A percentile compares a stretch with the other conserved stretches of the same genome.
These are phyloP conservation scores for Russula virescens DNA, from an alignment of 768 basidiomycete species.

Conservation along the genomic window DNA sequence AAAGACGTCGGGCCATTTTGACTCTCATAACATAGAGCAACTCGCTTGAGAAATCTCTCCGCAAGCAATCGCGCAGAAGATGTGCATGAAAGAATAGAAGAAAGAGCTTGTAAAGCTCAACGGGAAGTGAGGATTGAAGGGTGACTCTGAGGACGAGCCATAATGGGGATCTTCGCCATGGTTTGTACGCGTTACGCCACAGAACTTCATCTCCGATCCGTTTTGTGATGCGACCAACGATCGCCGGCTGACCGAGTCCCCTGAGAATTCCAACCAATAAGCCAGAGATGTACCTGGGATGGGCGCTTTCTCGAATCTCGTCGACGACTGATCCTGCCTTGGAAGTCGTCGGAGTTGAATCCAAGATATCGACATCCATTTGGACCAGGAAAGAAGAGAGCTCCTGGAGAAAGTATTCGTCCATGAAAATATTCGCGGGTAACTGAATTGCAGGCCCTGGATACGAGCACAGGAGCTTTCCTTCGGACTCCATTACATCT, in stretches of 20 bases:
- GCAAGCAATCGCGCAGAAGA: constrained; percentile 22
- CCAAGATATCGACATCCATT: constrained; percentile 34
- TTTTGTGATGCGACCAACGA: background rate
- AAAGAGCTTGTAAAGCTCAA: constrained; percentile 42
- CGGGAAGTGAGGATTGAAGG: constrained; percentile 30
- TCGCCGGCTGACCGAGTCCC: too few relatives aligned
- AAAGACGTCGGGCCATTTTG: constrained; percentile 28
- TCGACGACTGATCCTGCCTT: constrained; percentile 20
- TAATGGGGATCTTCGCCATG: constrained; percentile 45
- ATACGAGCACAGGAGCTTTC: constrained; percentile 41
- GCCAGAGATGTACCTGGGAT: too few relatives aligned
- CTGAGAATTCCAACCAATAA: too few relatives aligned
- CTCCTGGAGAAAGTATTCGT: constrained; percentile 32
- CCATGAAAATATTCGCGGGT: constrained; percentile 28
- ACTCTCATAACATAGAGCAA: constrained; percentile 30
- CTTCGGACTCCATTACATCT: constrained; percentile 35
- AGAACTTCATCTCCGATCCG: background rate
- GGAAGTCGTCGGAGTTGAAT: constrained; percentile 31
- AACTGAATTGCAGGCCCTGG: constrained; percentile 42
- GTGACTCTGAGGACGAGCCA: constrained; percentile 47
- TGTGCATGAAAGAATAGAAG: constrained; percentile 35
- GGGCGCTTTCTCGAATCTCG: background rate
- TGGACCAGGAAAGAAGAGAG: constrained; percentile 36
- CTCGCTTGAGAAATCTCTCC: constrained; percentile 28
- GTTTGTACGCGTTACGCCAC: constrained; percentile 25